phyloP scores from a whole-genome alignment of 2,329 filamentous ascomycete genomes.

The Aphanocladium album region DNA sequence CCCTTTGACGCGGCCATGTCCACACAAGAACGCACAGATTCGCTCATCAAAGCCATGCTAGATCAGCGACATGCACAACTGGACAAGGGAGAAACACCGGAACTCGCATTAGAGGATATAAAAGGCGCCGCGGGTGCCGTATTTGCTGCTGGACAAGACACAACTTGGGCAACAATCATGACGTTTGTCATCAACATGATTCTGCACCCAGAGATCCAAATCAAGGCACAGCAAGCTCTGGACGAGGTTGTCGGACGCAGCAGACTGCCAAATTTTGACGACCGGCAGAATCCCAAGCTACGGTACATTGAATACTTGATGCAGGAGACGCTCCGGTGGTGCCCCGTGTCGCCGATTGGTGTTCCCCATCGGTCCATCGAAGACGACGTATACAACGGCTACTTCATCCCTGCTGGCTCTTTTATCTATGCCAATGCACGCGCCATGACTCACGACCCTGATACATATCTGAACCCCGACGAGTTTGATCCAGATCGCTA shows the following conservation, averaged over 20 bases:
- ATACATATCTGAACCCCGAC: conserved; percentile 36
- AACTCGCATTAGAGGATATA: conserved; percentile 39
- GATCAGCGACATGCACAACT: conserved; percentile 21
- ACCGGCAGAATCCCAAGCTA: conserved; percentile 32
- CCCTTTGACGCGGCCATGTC: conserved; percentile 35
- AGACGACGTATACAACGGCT: conserved; percentile 53
- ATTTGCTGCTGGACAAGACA: conserved; percentile 43
- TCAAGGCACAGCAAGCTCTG: conserved; percentile 41
- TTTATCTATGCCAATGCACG: conserved; percentile 38
- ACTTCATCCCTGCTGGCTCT: conserved; percentile 52
- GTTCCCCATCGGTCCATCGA: conserved; percentile 50
- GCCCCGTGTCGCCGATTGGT: conserved; percentile 41
- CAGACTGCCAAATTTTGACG: conserved; percentile 42
- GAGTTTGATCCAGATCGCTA: conserved; percentile 44
- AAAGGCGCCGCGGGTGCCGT: conserved; percentile 45
- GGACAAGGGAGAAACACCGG: conserved; percentile 23
- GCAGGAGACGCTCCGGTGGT: conserved; percentile 41
- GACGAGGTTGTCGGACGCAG: conserved; percentile 41
- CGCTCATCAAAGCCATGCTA: conserved; percentile 22
- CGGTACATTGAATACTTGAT: conserved; percentile 42
- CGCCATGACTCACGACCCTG: conserved; percentile 39
- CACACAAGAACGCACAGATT: conserved; percentile 26
- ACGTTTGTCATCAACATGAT: conserved; percentile 42
- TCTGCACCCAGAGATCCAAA: conserved; percentile 38
- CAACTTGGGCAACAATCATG: conserved; percentile 38